Percentiles rank a stretch among this genome's conserved stretches.
These are phyloP conservation scores for Isabelozyma gotoi DNA, from an alignment of 805 yeast genomes.

Conservation along the genomic window DNA sequence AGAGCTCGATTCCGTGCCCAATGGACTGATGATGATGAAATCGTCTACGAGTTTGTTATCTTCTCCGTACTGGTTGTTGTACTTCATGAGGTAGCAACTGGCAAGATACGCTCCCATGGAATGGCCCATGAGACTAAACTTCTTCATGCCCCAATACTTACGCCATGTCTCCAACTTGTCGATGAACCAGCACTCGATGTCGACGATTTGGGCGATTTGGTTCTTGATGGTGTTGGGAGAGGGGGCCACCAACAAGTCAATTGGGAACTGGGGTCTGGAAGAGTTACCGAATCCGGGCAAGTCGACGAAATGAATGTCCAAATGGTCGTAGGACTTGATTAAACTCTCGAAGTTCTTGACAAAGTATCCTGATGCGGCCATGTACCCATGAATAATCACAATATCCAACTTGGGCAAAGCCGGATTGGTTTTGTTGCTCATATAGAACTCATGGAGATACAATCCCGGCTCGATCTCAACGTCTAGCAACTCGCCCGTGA, in stretches of 20 bases:
- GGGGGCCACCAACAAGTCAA: constrained; percentile 21
- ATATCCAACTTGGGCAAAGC: constrained; percentile 16
- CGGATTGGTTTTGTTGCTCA: constrained; percentile 20
- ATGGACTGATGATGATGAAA: constrained; percentile 36
- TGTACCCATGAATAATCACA: constrained; percentile 43
- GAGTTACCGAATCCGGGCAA: constrained; percentile 46
- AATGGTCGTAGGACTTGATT: constrained; percentile 27
- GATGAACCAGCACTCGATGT: constrained; percentile 41
- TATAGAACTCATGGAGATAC: constrained; percentile 36
- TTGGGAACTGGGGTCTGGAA: constrained; percentile 38
- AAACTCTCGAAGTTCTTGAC: constrained; percentile 36
- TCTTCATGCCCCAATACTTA: constrained; percentile 13
- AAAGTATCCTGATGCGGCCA: constrained; percentile 46
- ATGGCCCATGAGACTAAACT: constrained; percentile 36
- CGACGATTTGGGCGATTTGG: constrained; percentile 30
- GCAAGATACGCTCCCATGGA: constrained; percentile 45
- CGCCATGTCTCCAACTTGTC: constrained; percentile 41
- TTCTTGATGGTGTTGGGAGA: constrained; percentile 10
- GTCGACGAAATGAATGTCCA: constrained; percentile 39
- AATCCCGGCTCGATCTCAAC: constrained; percentile 24
- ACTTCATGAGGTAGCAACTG: constrained; percentile 41
- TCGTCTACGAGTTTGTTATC: constrained; percentile 16
- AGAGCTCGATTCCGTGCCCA: constrained; percentile 43
- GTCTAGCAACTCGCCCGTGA: constrained; percentile 27
- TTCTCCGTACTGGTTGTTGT: constrained; percentile 19